phyloP scores from a whole-genome alignment of 73 alveolate species.

The Paramecium sexaurelia region DNA sequence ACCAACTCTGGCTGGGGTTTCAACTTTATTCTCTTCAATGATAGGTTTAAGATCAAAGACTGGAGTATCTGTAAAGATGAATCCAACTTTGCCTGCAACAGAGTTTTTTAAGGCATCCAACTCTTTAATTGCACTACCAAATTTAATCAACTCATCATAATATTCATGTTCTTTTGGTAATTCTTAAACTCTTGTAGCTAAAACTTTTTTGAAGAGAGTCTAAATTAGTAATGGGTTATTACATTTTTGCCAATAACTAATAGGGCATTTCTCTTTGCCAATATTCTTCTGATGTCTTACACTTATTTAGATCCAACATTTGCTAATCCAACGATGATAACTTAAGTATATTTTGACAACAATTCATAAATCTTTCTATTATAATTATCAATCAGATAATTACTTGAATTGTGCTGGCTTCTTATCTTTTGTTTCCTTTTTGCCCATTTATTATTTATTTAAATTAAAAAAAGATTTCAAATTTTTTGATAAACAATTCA shows the following conservation, averaged over 20 bases:
- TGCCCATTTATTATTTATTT: constrained; percentile 53
- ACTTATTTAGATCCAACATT: constrained; percentile 57
- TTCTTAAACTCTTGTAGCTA: constrained; percentile 24
- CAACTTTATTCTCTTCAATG: constrained; percentile 81
- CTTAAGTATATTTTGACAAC: constrained; percentile 34
- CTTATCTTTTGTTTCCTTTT: constrained; percentile 56
- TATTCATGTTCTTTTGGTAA: constrained; percentile 13
- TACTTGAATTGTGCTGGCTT: constrained; percentile 61
- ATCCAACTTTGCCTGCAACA: constrained; percentile 83
- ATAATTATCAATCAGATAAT: background rate
- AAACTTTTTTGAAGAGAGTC: constrained; percentile 37
- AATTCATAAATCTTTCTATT: constrained; percentile 45
- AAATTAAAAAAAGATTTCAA: constrained; percentile 14
- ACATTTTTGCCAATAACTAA: constrained; percentile 54
- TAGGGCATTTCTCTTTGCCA: constrained; percentile 7
- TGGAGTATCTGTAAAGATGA: constrained; percentile 93
- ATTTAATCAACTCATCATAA: background rate
- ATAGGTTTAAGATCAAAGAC: constrained; percentile 87
- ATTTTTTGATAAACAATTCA: constrained; percentile 43
- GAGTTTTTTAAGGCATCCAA: constrained; percentile 42
- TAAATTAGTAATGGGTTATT: background rate
- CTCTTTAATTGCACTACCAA: constrained; percentile 2
- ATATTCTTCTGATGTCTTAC: constrained; percentile 53
- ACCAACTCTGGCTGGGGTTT: constrained; percentile 98
- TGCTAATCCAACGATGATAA: constrained; percentile 32